Conservation (phyloP, 2,329 filamentous ascomycete species). For the Trichoderma lentiforme region DNA sequence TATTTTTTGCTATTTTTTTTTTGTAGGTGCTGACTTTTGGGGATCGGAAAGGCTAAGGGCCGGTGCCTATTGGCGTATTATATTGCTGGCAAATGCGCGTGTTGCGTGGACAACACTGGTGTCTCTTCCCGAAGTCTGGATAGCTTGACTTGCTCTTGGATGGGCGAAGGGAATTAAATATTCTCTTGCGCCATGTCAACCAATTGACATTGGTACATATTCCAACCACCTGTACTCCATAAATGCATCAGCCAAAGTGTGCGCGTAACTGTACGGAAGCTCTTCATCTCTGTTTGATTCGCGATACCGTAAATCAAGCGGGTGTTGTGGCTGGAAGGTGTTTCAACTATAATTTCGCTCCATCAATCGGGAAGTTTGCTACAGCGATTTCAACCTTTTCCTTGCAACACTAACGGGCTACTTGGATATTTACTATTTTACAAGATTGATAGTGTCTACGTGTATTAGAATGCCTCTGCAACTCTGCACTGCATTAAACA, state of each 20-base stretch:
- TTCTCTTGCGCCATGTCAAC: neutral
- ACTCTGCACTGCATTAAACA: neutral
- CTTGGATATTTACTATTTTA: neutral
- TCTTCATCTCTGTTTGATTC: neutral
- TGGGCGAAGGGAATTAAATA: neutral
- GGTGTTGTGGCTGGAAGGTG: too few species aligned
- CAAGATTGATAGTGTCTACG: neutral
- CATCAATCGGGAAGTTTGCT: neutral
- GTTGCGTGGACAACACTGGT: neutral
- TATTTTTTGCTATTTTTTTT: neutral
- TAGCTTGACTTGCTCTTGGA: neutral
- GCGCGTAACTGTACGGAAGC: accelerated
- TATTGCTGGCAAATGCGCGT: neutral
- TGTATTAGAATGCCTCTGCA: neutral
- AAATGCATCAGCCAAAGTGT: neutral
- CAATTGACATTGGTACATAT: neutral
- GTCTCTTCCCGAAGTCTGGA: neutral
- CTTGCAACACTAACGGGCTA: neutral
- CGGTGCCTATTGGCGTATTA: neutral
- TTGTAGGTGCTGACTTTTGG: neutral
- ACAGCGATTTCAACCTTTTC: neutral
- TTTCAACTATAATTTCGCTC: neutral
- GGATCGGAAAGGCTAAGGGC: neutral
- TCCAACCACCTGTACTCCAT: neutral
- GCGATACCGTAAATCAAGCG: too few species aligned